Evolutionary conservation across 1,284 basidiomycete genomes (phyloP).

Genomic region (Austroboletus rostrupii): DNA sequence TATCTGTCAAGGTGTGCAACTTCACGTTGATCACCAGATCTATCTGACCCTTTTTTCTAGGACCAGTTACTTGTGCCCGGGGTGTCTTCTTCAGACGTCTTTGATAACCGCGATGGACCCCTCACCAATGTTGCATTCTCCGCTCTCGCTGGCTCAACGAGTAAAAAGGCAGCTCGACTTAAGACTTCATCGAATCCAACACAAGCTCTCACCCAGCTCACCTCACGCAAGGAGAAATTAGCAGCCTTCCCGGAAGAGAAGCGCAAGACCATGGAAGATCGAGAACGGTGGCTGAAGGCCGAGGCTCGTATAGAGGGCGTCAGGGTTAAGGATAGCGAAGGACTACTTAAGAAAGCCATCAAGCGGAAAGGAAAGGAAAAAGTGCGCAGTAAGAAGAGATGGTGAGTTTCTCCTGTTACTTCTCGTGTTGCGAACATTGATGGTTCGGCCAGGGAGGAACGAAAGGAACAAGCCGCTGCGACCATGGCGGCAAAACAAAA

Average conservation of each 20-base stretch:
- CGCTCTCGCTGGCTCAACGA: conserved; percentile 48
- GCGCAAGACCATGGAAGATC: conserved; percentile 71
- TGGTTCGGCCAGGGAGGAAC: conserved; percentile 62
- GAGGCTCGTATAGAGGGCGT: conserved; percentile 79
- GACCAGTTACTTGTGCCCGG: conserved; percentile 73
- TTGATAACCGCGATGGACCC: conserved; percentile 38
- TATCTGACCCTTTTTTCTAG: conserved; percentile 35
- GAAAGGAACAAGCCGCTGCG: conserved; percentile 71
- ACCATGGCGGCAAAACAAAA: conserved; percentile 81
- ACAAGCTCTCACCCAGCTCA: conserved; percentile 79
- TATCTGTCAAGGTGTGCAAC: conserved; percentile 46
- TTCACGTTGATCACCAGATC: background rate
- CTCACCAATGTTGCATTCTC: conserved; percentile 72
- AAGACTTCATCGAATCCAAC: conserved; percentile 75
- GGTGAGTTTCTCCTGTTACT: conserved; percentile 48
- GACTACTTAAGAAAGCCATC: conserved; percentile 80
- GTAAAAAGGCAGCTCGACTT: conserved; percentile 49
- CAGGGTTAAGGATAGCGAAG: conserved; percentile 84
- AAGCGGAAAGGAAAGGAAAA: conserved; percentile 91
- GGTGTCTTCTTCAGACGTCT: conserved; percentile 27
- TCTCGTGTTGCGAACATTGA: background rate
- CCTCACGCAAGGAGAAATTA: conserved; percentile 70
- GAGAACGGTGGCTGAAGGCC: conserved; percentile 84
- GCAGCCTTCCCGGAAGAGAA: conserved; percentile 74
- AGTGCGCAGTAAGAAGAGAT: conserved; percentile 74